Percentiles rank a stretch among this genome's conserved stretches.
Evolutionary conservation across 805 yeast genomes (phyloP).

Genomic region (Yamadazyma insecticola): DNA sequence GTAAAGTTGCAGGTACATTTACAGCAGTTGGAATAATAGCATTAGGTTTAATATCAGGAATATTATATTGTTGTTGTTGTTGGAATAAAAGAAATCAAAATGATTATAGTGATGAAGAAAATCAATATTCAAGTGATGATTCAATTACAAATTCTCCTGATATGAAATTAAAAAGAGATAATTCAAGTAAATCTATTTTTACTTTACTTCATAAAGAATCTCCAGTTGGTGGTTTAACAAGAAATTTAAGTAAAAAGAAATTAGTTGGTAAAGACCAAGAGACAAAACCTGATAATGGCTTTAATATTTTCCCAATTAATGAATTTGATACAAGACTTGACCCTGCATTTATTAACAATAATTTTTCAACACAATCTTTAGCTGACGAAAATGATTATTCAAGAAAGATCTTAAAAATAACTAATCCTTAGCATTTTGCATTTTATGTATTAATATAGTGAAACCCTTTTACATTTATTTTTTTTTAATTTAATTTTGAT

Average conservation of each 20-base stretch:
- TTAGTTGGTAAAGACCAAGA: constrained; percentile 10
- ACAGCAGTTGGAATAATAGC: constrained; percentile 70
- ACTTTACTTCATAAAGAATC: constrained; percentile 14
- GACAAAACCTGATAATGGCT: constrained; percentile 1
- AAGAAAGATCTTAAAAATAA: constrained; percentile 18
- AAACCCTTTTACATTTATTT: too few relatives aligned
- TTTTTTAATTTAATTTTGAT: too few relatives aligned
- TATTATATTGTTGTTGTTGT: constrained; percentile 37
- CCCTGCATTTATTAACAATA: constrained; percentile 21
- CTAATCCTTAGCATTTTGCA: constrained; percentile 12
- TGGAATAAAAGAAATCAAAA: constrained; percentile 11
- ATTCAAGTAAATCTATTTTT: constrained; percentile 31
- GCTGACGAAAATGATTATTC: constrained; percentile 33
- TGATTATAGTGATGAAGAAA: constrained; percentile 36
- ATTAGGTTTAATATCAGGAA: constrained; percentile 36
- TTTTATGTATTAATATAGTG: too few relatives aligned
- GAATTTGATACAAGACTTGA: constrained; percentile 19
- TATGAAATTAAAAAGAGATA: constrained; percentile 24
- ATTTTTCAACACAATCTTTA: constrained; percentile 24
- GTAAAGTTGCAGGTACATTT: constrained; percentile 84
- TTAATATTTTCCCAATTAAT: constrained; percentile 29
- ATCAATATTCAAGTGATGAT: constrained; percentile 29
- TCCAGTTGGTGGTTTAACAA: constrained; percentile 15
- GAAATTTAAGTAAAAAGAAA: constrained; percentile 28
- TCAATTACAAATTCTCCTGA: constrained; percentile 7